Evolutionary conservation across 805 yeast species (phyloP), one percentile per base, ranked within the genome.

Genomic region (Candida cerambycidarum): DNA sequence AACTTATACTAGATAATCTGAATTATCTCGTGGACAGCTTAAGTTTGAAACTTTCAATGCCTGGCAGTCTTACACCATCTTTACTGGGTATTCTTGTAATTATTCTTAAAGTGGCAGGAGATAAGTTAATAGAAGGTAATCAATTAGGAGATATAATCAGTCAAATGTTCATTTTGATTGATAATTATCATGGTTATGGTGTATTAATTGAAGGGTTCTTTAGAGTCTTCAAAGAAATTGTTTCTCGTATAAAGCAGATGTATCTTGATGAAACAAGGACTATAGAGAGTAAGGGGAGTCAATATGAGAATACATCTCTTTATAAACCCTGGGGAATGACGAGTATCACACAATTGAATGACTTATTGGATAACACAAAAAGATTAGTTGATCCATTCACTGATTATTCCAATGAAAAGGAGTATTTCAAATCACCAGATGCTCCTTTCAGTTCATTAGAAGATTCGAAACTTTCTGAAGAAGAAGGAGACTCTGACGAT

Each of bases 1-100:
- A 61, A 2, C 56, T 92, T 45, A 69, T 93, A 1, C 54, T 73
- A 28, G 80, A 79, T 18, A 92, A 89, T 57, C 73, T 81, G 43
- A 97, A 92, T 53, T 90, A 90, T 56, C 61, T 92, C 14, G 67
- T 89, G 12, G 97, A 93, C 57, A 66, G 89, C 0, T 67, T 89
- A n/a, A 83, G 95, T 2, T 61, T 80, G 21, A 78, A 76, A 47
- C 65, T 93, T 41, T 79, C 88, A 19, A 77, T 85, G 2, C 80
- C 89, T 4, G 71, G 82, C 42, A 58, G 63, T 18, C 75, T 92
- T 4, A 77, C 89, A 1, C 92, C 96, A 2, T 73, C 89, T 8
- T 75, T 89, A 3, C 75, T 86, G 1, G 80, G 82, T 0, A 80
- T 90, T 3, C 65, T 92, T 30, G 72, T 84, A 35, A 82, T 88